Base-by-base conservation (phyloP, 106 monocot species). In the Apostasia shenzhenica region DNA sequence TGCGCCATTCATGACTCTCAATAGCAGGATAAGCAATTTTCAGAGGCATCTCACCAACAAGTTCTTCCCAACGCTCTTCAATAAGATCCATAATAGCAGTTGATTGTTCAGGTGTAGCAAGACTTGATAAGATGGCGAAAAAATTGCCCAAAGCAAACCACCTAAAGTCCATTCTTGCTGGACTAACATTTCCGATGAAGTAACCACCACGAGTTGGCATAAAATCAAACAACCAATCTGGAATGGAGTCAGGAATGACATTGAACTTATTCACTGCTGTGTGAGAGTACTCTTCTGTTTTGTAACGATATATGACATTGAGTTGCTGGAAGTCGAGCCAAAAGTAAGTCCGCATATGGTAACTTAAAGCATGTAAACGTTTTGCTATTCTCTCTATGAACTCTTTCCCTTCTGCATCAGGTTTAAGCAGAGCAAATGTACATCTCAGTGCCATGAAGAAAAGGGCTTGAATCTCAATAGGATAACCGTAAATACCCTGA, bases 31-130 rank as follows among this genome's bases (percentile, higher is more conserved):
- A 84, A 63, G 75, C 44, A 10, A 89, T 84, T 78, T 89, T 93
- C 53, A 89, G 7, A 6, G 89, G 89, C 83, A 89, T 89, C 54
- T 93, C 89, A 8, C 89, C 93, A 40, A 93, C 71, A n/a, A 93
- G 73, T 41, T 89, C 86, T 41, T 93, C 93, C 93, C 93, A 93
- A 2, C 93, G 78, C 59, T 76, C 72, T 60, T 93, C 89, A 40
- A 93, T 73, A n/a, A 93, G 86, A 76, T 93, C 93, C 93, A 93
- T 93, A 57, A 93, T 93, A 50, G 93, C 93, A 42, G 54, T 53
- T 41, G 93, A 74, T 71, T 89, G 89, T 59, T 93, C 93, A 2
- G 55, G 61, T 1, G 81, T 81, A 49, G 81, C 77, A 55, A 81
- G 56, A 6, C 72, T 72, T n/a, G 81, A 76, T 45, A 81, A 66